A percentile compares a stretch with the other conserved stretches of the same genome.
Evolutionary conservation across 441 rosid genomes (phyloP).

Genomic region (Pelargonium cotyledonis): DNA sequence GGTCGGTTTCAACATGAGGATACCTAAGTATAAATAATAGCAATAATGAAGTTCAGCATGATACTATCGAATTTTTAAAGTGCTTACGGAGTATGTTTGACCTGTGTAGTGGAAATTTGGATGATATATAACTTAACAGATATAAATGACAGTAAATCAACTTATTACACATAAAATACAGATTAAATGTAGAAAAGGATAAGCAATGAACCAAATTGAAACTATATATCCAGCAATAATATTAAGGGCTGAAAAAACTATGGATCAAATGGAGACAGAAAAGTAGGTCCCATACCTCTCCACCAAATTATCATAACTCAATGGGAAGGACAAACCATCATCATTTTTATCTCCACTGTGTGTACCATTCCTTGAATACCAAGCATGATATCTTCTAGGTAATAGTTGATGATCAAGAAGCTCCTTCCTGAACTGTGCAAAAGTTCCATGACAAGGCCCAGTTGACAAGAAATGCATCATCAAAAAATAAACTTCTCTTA

Average conservation of each 20-base stretch:
- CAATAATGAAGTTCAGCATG: constrained; percentile 7
- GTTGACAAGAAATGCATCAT: constrained; percentile 47
- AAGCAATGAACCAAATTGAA: neutral
- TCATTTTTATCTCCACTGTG: constrained; percentile 61
- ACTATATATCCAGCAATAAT: neutral
- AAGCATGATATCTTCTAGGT: constrained; percentile 95
- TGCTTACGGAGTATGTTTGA: neutral
- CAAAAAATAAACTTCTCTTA: constrained; percentile 82
- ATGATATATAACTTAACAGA: neutral
- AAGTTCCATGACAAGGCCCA: constrained; percentile 87
- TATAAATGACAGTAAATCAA: neutral
- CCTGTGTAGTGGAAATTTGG: neutral
- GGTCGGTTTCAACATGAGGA: constrained; percentile 78
- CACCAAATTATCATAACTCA: constrained; percentile 58
- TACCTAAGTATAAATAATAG: constrained; percentile 46
- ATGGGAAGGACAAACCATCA: constrained; percentile 75
- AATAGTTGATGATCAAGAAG: constrained; percentile 83
- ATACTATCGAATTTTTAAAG: constrained; percentile 9
- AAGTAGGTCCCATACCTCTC: constrained; percentile 47
- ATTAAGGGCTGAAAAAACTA: constrained; percentile 3
- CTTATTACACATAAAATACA: neutral
- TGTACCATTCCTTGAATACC: constrained; percentile 83
- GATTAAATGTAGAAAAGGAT: neutral
- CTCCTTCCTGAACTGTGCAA: constrained; percentile 69
- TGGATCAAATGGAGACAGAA: neutral